These are phyloP conservation scores for Malassezia brasiliensis DNA, from an alignment of 1,284 basidiomycete species.

Conservation along the genomic window DNA sequence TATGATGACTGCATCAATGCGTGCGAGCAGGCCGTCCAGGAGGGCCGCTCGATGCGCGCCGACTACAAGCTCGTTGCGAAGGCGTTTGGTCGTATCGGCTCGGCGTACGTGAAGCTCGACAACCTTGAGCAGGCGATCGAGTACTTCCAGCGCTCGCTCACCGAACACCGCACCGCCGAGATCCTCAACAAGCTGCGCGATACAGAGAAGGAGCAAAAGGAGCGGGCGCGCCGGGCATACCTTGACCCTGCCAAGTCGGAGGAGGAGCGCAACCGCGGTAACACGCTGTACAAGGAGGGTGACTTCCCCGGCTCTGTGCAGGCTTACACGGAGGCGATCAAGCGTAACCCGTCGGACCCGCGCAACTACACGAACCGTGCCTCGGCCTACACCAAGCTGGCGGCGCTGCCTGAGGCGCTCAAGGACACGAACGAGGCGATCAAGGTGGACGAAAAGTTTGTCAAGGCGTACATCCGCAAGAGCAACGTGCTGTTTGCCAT, in stretches of 20 bases:
- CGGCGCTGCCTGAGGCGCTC: slow-evolving; percentile 85
- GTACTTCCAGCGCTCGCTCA: slow-evolving; percentile 57
- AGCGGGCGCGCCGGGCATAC: slow-evolving; percentile 71
- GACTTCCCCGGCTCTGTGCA: slow-evolving; percentile 70
- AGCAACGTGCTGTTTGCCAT: slow-evolving; percentile 74
- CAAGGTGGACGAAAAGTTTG: slow-evolving; percentile 65
- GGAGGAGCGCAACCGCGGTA: slow-evolving; percentile 79
- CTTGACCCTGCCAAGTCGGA: slow-evolving; percentile 79
- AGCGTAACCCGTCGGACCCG: slow-evolving; percentile 80
- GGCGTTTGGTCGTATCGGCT: slow-evolving; percentile 81
- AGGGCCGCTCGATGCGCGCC: slow-evolving; percentile 61
- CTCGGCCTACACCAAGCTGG: slow-evolving; percentile 88
- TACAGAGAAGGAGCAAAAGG: slow-evolving; percentile 67
- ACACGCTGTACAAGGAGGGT: slow-evolving; percentile 69
- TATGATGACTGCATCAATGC: slow-evolving; percentile 82
- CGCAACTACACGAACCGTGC: slow-evolving; percentile 94
- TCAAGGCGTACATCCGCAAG: slow-evolving; percentile 91
- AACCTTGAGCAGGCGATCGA: slow-evolving; percentile 62
- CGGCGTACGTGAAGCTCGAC: slow-evolving; percentile 70
- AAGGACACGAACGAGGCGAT: slow-evolving; percentile 93
- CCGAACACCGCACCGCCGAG: slow-evolving; percentile 92
- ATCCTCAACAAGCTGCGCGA: slow-evolving; percentile 70
- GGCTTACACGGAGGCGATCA: slow-evolving; percentile 89
- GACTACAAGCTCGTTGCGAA: slow-evolving; percentile 58
- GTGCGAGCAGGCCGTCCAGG: slow-evolving; percentile 87